These are phyloP conservation scores for Nephelium lappaceum DNA, from an alignment of 345 rosid species.

Conservation along the genomic window DNA sequence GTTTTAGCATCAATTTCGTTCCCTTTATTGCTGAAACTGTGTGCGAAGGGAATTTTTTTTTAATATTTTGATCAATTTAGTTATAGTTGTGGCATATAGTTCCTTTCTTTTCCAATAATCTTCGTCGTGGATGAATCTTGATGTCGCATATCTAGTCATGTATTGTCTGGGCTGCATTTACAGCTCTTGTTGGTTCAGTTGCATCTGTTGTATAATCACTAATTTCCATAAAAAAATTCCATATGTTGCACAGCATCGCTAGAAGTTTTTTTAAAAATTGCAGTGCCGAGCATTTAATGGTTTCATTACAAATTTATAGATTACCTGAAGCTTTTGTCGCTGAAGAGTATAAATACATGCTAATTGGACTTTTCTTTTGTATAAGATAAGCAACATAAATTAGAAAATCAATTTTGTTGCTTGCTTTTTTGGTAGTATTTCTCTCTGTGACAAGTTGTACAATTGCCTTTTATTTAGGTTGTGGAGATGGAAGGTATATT, in stretches of 20 bases:
- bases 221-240: background rate
- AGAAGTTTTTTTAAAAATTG: background rate
- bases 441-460: background rate
- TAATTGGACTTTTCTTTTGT: background rate
- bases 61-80: background rate
- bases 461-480: slow-evolving; percentile 49
- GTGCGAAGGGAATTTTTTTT: background rate
- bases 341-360: background rate
- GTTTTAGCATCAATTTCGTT: background rate
- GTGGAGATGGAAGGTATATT: slow-evolving; percentile 91
- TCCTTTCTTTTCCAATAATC: background rate
- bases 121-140: background rate
- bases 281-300: background rate
- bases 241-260: background rate
- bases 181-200: background rate
- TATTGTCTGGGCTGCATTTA: background rate
- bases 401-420: slow-evolving; percentile 7
- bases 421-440: background rate
- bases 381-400: background rate
- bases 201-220: background rate
- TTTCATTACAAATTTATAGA: background rate
- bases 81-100: background rate
- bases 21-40: background rate
- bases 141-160: background rate
- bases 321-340: background rate